Evolutionary conservation across 2,329 filamentous ascomycete species (phyloP), one percentile per base, ranked within the genome.

Genomic region (Nemania abortiva): DNA sequence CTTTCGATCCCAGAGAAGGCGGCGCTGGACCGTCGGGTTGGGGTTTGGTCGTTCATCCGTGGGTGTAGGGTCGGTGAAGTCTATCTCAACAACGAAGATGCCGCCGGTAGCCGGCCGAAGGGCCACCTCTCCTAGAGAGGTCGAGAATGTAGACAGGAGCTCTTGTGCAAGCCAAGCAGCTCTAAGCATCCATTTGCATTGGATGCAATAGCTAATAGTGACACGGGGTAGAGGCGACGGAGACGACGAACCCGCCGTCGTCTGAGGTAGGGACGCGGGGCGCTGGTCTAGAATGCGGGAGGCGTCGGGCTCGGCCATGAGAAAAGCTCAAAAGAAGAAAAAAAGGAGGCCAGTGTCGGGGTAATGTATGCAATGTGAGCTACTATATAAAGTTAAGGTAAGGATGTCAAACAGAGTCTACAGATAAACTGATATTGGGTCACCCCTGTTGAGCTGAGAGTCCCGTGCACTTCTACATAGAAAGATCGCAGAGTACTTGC

Each of bases 81-180:
- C 82, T 64, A 97, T 87, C 67, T 90, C 87, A 13, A 98, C 90
- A 24, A 88, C 86, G 77, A 98, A 99, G 2, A 92, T 85, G 0
- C 96, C 95, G 20, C 95, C 94, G 0, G 93, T 97, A 15, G 90
- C 86, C 0, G 96, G 96, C 72, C 97, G 89, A 7, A 99, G 87
- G 18, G 95, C 90, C 10, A 98, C 91, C 80, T 98, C 95, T 70
- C 94, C 95, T 1, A 98, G 87, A 53, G 89, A 86, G 1, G 90
- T 93, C 63, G 89, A 89, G 83, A 99, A 99, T 0, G 95, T 99
- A 1, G 94, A 97, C 45, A 99, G 89, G 53, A 99, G 90, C 81
- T 98, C 96, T 85, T 98, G 96, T 57, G 91, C 95, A 80, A 92
- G 98, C 93, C 96, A 97, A 74, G 93, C 92, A 42, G 94, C 93